These are phyloP conservation scores for Eucalyptus grandis DNA, from an alignment of 345 rosid species.

Conservation along the genomic window DNA sequence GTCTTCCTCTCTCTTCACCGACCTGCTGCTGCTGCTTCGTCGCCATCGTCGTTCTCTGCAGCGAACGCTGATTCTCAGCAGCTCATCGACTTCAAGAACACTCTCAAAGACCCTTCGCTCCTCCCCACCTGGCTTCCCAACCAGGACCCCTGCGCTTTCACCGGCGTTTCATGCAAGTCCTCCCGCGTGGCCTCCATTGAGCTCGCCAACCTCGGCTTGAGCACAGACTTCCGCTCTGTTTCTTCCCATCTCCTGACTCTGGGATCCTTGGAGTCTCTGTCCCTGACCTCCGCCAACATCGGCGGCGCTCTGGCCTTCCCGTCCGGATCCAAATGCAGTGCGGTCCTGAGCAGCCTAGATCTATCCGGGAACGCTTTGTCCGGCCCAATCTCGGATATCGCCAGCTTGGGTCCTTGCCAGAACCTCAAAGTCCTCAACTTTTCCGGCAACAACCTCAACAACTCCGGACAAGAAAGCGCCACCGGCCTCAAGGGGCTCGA, in stretches of 20 bases:
- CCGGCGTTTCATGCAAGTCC: conserved; percentile 54
- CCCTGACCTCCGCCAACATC: conserved; percentile 30
- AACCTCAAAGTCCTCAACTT: conserved; percentile 43
- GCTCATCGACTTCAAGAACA: conserved; percentile 53
- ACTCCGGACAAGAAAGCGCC: conserved; percentile 15
- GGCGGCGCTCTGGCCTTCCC: conserved; percentile 52
- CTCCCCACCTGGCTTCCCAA: conserved; percentile 50
- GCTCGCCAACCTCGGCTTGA: conserved; percentile 24
- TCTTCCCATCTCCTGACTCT: conserved; percentile 44
- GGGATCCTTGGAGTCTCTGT: conserved; percentile 37
- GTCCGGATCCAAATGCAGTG: conserved; percentile 53
- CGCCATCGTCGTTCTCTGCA: background rate
- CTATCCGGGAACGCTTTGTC: conserved; percentile 58
- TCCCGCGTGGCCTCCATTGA: conserved; percentile 48
- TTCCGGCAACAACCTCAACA: conserved; percentile 48
- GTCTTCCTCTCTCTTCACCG: background rate
- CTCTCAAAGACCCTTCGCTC: conserved; percentile 25
- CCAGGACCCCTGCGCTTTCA: conserved; percentile 57
- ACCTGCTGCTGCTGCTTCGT: background rate
- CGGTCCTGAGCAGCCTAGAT: conserved; percentile 50
- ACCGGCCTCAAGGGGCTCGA: background rate
- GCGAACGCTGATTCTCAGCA: conserved; percentile 23
- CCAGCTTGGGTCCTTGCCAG: conserved; percentile 40
- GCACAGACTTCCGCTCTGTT: conserved; percentile 46
- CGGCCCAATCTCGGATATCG: conserved; percentile 38